Percentiles rank a stretch among this genome's conserved stretches.
phyloP scores from a whole-genome alignment of 768 basidiomycete species.

The Naganishia vaughanmartiniae region DNA sequence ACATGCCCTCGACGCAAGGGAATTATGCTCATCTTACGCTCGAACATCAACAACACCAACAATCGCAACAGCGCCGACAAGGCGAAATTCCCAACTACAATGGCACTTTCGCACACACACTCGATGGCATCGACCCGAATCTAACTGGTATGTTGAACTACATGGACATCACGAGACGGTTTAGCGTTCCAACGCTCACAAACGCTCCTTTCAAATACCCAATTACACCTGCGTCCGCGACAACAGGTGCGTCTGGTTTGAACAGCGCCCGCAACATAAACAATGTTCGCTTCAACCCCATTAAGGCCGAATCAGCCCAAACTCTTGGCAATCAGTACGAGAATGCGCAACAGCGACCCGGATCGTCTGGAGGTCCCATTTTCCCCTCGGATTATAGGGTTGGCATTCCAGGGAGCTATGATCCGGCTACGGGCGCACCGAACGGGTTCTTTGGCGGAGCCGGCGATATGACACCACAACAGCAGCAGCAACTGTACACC shows the following conservation, averaged over 20 bases:
- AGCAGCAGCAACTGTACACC: constrained; percentile 20
- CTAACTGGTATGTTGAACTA: constrained; percentile 22
- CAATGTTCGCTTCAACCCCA: constrained; percentile 16
- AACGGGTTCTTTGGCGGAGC: constrained; percentile 5
- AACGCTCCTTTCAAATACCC: constrained; percentile 22
- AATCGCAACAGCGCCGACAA: constrained; percentile 13
- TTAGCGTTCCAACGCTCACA: constrained; percentile 24
- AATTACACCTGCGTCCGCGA: constrained; percentile 11
- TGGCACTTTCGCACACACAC: constrained; percentile 29
- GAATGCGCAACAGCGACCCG: constrained; percentile 7
- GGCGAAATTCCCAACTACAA: constrained; percentile 23
- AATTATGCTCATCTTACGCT: constrained; percentile 5
- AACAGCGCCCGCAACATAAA: constrained; percentile 16
- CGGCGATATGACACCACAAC: constrained; percentile 17
- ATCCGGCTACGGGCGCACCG: constrained; percentile 2
- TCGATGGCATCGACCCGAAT: constrained; percentile 29
- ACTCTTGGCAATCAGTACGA: not conserved
- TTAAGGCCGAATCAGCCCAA: constrained; percentile 5
- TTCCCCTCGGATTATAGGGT: constrained; percentile 13
- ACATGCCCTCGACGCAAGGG: constrained; percentile 1
- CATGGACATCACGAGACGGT: constrained; percentile 20
- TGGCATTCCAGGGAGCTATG: not conserved
- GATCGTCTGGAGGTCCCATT: constrained; percentile 14
- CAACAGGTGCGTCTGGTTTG: constrained; percentile 5
- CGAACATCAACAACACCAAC: constrained; percentile 10